A percentile compares a stretch with the other conserved stretches of the same genome.
Conservation (phyloP, 352 stramenopile species). For the Globisporangium polare region DNA sequence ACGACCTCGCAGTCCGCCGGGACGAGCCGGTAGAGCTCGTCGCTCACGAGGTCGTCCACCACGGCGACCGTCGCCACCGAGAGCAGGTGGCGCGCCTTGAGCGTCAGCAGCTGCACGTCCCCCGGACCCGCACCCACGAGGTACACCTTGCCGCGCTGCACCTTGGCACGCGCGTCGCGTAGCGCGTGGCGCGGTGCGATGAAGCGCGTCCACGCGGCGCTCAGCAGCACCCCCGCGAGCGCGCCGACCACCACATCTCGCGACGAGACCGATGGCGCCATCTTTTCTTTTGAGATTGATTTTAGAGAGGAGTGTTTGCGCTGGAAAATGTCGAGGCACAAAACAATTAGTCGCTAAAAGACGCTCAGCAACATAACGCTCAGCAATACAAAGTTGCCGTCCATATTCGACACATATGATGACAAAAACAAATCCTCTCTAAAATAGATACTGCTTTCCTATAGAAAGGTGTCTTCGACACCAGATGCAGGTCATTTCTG, state of each 20-base stretch:
- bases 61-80: slow-evolving; percentile 48
- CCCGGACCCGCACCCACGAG: slow-evolving; percentile 59
- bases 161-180: slow-evolving; percentile 24
- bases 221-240: slow-evolving; percentile 37
- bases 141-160: slow-evolving; percentile 43
- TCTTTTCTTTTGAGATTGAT: neutral
- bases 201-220: slow-evolving; percentile 28
- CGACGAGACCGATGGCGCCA: slow-evolving; percentile 16
- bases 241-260: slow-evolving; percentile 45
- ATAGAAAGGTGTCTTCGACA: no score
- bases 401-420: no score
- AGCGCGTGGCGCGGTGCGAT: slow-evolving; percentile 22
- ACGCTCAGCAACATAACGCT: no score
- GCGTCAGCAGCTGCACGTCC: slow-evolving; percentile 50
- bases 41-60: slow-evolving; percentile 62
- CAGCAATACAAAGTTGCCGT: no score
- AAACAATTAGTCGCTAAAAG: no score
- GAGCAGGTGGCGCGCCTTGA: slow-evolving; percentile 46
- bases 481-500: no score
- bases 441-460: no score
- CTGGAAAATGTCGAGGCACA: no score
- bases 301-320: neutral
- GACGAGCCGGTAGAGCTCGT: slow-evolving; percentile 51
- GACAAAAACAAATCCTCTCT: no score
- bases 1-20: slow-evolving; percentile 54